These are phyloP conservation scores for Penicillium paneum DNA, from an alignment of 2,329 filamentous ascomycete genomes.

Conservation along the genomic window DNA sequence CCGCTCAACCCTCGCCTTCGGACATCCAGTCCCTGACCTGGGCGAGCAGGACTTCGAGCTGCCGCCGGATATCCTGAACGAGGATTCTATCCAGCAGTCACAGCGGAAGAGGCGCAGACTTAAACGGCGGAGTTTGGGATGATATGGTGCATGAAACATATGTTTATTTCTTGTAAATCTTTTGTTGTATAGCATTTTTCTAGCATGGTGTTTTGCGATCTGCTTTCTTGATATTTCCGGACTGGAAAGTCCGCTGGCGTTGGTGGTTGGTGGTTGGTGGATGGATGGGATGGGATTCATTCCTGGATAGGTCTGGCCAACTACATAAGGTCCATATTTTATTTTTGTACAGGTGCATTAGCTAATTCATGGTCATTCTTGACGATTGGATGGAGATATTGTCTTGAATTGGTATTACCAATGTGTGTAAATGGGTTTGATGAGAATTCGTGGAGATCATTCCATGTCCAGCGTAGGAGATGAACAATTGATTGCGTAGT, in stretches of 20 bases:
- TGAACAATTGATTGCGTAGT: no score
- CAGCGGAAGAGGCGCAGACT: conserved; percentile 39
- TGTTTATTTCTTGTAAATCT: not conserved
- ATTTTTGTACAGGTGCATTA: not conserved
- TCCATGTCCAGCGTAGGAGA: no score
- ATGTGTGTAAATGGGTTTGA: no score
- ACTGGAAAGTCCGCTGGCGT: not conserved
- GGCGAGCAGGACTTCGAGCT: conserved; percentile 69
- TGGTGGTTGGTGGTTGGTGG: not conserved
- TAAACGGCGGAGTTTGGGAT: conserved; percentile 31
- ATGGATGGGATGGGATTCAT: not conserved
- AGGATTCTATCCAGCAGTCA: conserved; percentile 42
- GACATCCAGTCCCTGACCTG: conserved; percentile 72
- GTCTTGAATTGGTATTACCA: not conserved
- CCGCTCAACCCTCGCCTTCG: conserved; percentile 66
- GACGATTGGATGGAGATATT: not conserved
- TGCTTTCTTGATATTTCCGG: not conserved
- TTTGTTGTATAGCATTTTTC: conserved; percentile 20
- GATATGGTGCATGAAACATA: not conserved
- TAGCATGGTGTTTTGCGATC: conserved; percentile 9
- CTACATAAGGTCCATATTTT: not conserved
- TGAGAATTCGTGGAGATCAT: no score
- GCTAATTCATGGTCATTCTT: not conserved
- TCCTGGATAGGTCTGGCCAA: not conserved
- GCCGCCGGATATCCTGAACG: conserved; percentile 57